Evolutionary conservation across 1,284 basidiomycete genomes (phyloP).

Genomic region (Bjerkandera adusta): DNA sequence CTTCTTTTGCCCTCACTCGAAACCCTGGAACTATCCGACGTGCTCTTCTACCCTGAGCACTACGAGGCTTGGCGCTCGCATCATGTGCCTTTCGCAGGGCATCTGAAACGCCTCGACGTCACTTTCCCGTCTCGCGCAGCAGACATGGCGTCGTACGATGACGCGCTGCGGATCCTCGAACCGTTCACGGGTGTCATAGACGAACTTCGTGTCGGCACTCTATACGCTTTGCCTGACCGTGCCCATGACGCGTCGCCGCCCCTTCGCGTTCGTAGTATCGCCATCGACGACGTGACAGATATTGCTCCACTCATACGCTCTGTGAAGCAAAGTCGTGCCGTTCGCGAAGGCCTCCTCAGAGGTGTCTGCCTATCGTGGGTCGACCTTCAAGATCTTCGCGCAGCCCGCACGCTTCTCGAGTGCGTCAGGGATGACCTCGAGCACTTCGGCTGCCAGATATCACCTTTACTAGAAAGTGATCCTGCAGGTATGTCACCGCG

Average conservation of each 20-base stretch:
- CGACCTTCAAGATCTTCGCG: conserved; percentile 1
- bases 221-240: conserved; percentile 2
- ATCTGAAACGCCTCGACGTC: background rate
- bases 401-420: background rate
- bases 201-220: conserved; percentile 1
- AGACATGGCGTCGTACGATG: conserved; percentile 5
- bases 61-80: background rate
- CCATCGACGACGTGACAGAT: conserved; percentile 8
- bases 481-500: conserved; percentile 2
- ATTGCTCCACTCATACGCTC: conserved; percentile 2
- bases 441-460: conserved; percentile 4
- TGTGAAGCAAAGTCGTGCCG: background rate
- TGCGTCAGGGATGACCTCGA: background rate
- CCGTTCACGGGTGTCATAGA: background rate
- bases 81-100: background rate
- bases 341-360: background rate
- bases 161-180: conserved; percentile 3
- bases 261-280: background rate
- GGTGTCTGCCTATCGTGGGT: conserved; percentile 5
- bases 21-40: background rate
- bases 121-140: conserved; percentile 1
- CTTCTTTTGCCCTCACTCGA: background rate
- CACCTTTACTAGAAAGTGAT: conserved; percentile 1
- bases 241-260: background rate
- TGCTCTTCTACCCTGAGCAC: background rate